Base-by-base conservation (phyloP, 208 protist species). In the Wallacemonas sp. region DNA sequence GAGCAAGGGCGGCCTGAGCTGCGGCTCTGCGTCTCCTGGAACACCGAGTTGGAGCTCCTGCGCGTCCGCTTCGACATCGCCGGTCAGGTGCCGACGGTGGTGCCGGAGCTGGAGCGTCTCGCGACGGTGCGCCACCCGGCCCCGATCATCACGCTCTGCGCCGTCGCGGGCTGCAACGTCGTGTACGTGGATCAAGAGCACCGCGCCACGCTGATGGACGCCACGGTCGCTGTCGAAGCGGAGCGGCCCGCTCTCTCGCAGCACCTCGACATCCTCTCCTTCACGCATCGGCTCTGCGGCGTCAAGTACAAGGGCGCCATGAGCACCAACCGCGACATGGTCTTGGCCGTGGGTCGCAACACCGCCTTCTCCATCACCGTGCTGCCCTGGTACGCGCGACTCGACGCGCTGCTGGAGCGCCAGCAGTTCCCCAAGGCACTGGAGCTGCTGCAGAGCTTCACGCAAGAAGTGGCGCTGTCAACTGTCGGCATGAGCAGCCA, bases 301-400 rank as follows among this genome's bases (percentile, higher is more conserved):
- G 62, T 52, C 32, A 61, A 72, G 58, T 81, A 83, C 65, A 61
- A 62, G 65, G 79, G 69, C 34, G 78, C 76, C 16, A 26, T 85
- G 32, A 60, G 67, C 17, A 66, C 60, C 26, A 81, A 74, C 65
- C 65, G 75, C 4, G 46, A 58, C 11, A 32, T 67, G 9, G 80
- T 64, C 1, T 27, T 89, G 23, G 23, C 85, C 27, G 58, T 94
- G 2, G 78, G 80, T 29, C 78, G 63, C 21, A 32, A 65, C 12
- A 52, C 23, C 26, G 49, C 55, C 56, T 85, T 86, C 57, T 79
- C 70, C 32, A 78, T 75, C 58, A 76, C 74, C 2, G 32, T 95
- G 29, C 65, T 87, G 14, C 73, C 89, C n/a, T 95, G 89, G 89
- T 33, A 71, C n/a, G 78, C 65, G 16, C 71, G 89, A 1, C 65